Evolutionary conservation across 1,284 basidiomycete species (phyloP).

Genomic region (Tilletia indica): DNA sequence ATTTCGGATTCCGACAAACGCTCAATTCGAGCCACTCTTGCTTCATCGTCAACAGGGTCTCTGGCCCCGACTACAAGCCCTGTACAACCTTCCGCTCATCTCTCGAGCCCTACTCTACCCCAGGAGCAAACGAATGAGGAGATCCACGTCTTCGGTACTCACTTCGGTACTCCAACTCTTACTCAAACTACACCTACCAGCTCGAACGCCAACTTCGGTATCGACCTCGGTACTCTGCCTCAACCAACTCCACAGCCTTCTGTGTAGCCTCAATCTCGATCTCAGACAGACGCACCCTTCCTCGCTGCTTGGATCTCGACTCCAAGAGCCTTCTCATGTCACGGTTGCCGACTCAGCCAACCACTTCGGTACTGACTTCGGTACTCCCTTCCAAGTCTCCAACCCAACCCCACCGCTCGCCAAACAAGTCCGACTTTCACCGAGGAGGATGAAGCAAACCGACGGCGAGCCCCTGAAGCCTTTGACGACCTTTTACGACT

Average conservation of each 20-base stretch:
- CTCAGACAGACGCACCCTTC: neutral
- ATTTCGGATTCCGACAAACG: neutral
- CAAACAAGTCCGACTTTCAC: conserved; percentile 51
- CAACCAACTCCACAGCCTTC: neutral
- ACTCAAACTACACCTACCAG: no score
- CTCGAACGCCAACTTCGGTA: no score
- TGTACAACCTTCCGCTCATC: neutral
- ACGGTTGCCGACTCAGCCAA: neutral
- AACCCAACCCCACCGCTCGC: conserved; percentile 48
- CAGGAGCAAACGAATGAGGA: neutral
- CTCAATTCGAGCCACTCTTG: neutral
- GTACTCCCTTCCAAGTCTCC: conserved; percentile 33
- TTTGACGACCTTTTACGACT: no score
- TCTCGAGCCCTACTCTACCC: neutral
- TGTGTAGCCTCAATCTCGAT: no score
- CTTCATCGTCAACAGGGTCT: neutral
- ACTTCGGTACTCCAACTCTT: conserved; percentile 8
- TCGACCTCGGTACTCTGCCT: no score
- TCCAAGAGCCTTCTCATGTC: neutral
- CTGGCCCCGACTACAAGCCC: neutral
- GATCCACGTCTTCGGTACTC: neutral
- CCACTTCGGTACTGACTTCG: conserved; percentile 13
- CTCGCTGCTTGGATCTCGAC: neutral
- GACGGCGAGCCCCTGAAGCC: no score
- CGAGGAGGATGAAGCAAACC: no score